A percentile compares a stretch with the other conserved stretches of the same genome.
Evolutionary conservation across 106 monocot genomes (phyloP).

Genomic region (Platanthera zijinensis): DNA sequence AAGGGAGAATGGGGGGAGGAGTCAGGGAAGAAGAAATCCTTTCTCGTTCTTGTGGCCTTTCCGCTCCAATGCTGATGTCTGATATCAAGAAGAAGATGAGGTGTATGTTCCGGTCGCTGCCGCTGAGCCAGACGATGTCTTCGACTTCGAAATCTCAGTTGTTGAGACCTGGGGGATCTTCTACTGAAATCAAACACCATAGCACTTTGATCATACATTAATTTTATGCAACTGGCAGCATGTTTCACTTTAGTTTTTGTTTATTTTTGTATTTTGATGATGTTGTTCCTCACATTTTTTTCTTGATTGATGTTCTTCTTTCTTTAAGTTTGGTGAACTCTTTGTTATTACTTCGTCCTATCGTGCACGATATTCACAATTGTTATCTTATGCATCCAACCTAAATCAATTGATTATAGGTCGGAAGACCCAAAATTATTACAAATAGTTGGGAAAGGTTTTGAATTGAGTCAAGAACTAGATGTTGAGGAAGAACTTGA

Average conservation of each 20-base stretch:
- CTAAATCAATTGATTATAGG: no score
- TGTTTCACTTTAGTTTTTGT: not conserved
- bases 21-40: slow-evolving; percentile 35
- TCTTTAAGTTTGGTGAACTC: slow-evolving; percentile 1
- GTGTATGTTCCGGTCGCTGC: not conserved
- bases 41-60: slow-evolving; percentile 69
- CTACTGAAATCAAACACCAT: not conserved
- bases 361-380: not conserved
- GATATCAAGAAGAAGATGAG: not conserved
- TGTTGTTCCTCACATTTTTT: not conserved
- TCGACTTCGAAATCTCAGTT: not conserved
- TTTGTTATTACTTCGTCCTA: not conserved
- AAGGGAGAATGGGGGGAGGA: slow-evolving; percentile 15
- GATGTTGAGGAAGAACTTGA: no score
- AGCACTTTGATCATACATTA: not conserved
- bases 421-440: no score
- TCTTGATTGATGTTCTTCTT: not conserved
- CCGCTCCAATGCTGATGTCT: slow-evolving; percentile 17
- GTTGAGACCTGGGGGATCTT: not conserved
- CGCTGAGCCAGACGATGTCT: not conserved
- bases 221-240: not conserved
- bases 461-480: no score
- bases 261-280: not conserved
- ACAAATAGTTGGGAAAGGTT: no score
- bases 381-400: no score